Base-by-base conservation (phyloP, 306 rosid species). In the Leucaena leucocephala region DNA sequence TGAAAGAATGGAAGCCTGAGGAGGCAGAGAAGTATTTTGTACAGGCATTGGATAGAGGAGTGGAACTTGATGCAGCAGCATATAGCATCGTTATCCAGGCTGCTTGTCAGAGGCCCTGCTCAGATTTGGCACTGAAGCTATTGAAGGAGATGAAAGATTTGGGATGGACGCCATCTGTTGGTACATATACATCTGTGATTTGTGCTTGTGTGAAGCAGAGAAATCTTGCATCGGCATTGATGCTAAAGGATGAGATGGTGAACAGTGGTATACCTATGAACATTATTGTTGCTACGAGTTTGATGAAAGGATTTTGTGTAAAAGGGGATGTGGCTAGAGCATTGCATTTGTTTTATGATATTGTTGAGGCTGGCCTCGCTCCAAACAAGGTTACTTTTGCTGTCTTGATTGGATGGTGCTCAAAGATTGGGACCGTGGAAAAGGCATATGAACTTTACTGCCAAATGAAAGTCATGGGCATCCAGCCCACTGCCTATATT, bases 201-300 rank as follows among this genome's bases (percentile, higher is more conserved):
- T 38, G 78, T 80, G 86, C 90, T 72, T 90, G 90, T 82, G 94
- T 85, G 63, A 91, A 89, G 89, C 82, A 84, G 81, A 82, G 94
- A 58, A 87, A 90, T 83, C 6, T 94, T 85, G 68, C 33, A 15
- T 89, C 81, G 65, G 98, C 93, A 21, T 34, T 85, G 80, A 80
- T 84, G 82, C 71, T 90, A 36, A 94, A 78, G 84, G 94, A 91
- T 82, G 94, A 90, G 78, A 94, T 94, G 98, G 73, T 85, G 44
- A 76, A 76, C 55, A 81, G 84, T 22, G 87, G 96, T 63, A 45
- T 74, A n/a, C 83, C 87, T 2, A 43, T 89, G 76, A 84, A 86
- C 81, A 76, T 81, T 84, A 27, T 42, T 74, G 88, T 82, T 82
- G 92, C 84, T 2, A 86, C 86, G 7, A 84, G 81, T 68, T 94